Conservation (phyloP, 352 stramenopile genomes). For the Globisporangium ultimum region DNA sequence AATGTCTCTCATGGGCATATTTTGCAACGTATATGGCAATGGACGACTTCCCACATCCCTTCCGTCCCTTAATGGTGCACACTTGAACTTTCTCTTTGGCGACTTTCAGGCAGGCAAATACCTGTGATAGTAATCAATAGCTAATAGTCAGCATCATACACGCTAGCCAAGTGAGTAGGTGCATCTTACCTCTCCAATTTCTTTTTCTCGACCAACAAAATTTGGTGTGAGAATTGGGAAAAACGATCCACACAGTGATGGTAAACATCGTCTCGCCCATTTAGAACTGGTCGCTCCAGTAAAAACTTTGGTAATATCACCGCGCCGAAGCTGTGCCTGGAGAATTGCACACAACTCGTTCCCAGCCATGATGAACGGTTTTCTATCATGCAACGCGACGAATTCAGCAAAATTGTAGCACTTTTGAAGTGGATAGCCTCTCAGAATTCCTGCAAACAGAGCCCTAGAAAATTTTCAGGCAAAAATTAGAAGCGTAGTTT, state of each 20-base stretch:
- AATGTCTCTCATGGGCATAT: conserved; percentile 31
- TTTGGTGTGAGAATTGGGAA: conserved; percentile 54
- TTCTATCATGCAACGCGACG: conserved; percentile 39
- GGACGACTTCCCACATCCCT: conserved; percentile 59
- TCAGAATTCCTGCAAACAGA: conserved; percentile 44
- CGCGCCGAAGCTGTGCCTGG: conserved; percentile 12
- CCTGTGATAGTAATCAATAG: conserved; percentile 15
- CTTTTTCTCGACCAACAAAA: conserved; percentile 47
- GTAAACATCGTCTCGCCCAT: conserved; percentile 18
- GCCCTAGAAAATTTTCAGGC: conserved; percentile 26
- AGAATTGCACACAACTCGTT: conserved; percentile 36
- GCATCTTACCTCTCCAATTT: conserved; percentile 39
- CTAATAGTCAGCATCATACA: background rate
- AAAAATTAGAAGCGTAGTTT: conserved; percentile 3
- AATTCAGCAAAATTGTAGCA: conserved; percentile 31
- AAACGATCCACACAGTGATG: conserved; percentile 38
- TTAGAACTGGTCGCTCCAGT: conserved; percentile 4
- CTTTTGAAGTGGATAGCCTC: conserved; percentile 37
- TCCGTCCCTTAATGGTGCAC: conserved; percentile 40
- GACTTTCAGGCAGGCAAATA: conserved; percentile 21
- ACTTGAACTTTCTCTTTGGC: conserved; percentile 32
- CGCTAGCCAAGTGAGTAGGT: background rate
- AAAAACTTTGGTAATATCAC: conserved; percentile 15
- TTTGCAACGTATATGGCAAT: conserved; percentile 56
- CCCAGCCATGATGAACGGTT: conserved; percentile 17